Percentiles rank a stretch among this genome's conserved stretches.
These are phyloP conservation scores for Nicotiana knightiana DNA, from an alignment of 257 asterid genomes.

Conservation along the genomic window DNA sequence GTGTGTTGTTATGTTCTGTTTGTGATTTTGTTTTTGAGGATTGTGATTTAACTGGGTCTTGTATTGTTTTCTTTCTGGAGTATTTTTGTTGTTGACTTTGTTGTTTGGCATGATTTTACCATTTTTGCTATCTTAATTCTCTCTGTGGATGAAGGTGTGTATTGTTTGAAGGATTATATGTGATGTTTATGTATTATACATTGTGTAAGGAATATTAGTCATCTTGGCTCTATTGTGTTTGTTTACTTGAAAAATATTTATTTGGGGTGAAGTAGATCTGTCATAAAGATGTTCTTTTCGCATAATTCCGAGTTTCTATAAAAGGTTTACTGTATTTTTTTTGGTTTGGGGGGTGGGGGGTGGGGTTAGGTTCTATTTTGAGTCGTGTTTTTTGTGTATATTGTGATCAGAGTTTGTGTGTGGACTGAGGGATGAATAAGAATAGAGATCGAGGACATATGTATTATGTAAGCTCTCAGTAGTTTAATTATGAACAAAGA, in stretches of 20 bases:
- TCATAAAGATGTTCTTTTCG: neutral
- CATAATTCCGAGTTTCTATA: neutral
- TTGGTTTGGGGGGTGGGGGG: neutral
- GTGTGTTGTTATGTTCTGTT: neutral
- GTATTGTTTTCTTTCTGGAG: neutral
- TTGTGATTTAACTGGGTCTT: neutral
- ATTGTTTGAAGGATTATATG: neutral
- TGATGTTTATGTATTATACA: neutral
- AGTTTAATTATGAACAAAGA: neutral
- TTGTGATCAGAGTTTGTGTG: neutral
- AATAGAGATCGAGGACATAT: neutral
- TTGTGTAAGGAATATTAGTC: neutral
- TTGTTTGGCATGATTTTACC: neutral
- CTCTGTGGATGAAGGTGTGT: neutral
- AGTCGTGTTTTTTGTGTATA: neutral
- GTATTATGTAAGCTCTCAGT: neutral
- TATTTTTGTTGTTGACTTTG: neutral
- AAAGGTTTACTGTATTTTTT: neutral
- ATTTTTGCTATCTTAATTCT: neutral
- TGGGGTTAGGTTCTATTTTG: neutral
- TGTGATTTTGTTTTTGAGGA: neutral
- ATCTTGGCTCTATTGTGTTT: neutral
- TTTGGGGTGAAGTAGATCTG: neutral
- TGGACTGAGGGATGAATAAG: neutral
- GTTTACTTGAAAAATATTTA: neutral